Evolutionary conservation across 805 yeast genomes (phyloP).

Genomic region (Saturnispora quitensis): DNA sequence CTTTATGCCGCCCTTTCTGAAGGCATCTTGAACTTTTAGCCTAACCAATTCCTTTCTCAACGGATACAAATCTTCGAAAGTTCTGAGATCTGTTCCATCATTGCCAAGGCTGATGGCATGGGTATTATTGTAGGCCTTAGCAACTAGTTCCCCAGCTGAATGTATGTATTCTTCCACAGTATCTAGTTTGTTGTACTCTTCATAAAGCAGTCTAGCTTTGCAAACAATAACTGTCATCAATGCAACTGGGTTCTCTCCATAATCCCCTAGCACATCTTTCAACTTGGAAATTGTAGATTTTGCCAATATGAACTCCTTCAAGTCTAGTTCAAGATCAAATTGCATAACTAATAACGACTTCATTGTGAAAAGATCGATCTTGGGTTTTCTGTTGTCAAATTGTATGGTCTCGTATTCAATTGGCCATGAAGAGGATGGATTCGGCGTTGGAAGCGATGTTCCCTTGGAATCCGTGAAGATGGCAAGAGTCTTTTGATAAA

Average conservation of each 20-base stretch:
- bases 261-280: slow-evolving; percentile 9
- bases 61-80: slow-evolving; percentile 41
- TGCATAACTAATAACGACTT: slow-evolving; percentile 8
- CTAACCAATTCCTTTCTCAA: slow-evolving; percentile 4
- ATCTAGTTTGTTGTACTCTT: neutral
- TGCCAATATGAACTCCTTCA: slow-evolving; percentile 10
- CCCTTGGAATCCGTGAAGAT: slow-evolving; percentile 1
- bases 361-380: neutral
- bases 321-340: slow-evolving; percentile 9
- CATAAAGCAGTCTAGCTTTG: neutral
- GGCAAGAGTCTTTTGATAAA: neutral
- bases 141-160: slow-evolving; percentile 7
- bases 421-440: neutral
- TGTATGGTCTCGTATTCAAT: neutral
- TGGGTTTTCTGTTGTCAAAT: neutral
- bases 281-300: slow-evolving; percentile 8
- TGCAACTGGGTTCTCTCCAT: slow-evolving; percentile 8
- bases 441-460: neutral
- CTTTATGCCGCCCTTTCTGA: neutral
- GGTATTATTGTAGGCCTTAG: slow-evolving; percentile 7
- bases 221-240: slow-evolving; percentile 5
- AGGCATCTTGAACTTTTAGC: neutral
- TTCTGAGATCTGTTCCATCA: slow-evolving; percentile 25
- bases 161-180: slow-evolving; percentile 9
- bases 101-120: slow-evolving; percentile 6